A percentile compares a stretch with the other conserved stretches of the same genome.
Evolutionary conservation across 345 rosid species (phyloP).

Genomic region (Aethionema arabicum): DNA sequence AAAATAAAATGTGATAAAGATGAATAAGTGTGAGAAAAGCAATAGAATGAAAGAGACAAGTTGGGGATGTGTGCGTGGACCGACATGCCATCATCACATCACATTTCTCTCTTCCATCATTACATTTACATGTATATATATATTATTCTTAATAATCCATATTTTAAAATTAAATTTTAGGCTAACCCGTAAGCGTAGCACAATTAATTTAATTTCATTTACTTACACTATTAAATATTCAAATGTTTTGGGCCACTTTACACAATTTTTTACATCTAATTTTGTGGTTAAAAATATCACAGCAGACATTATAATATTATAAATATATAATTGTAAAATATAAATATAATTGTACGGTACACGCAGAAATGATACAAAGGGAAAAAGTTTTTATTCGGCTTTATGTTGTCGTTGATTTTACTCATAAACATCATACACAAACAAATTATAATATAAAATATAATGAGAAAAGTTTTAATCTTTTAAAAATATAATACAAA

Average conservation of each 20-base stretch:
- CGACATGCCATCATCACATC: slow-evolving; percentile 40
- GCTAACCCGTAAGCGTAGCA: slow-evolving; percentile 17
- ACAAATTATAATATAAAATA: slow-evolving; percentile 24
- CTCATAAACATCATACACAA: slow-evolving; percentile 33
- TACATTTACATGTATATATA: slow-evolving; percentile 31
- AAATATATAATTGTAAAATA: no score
- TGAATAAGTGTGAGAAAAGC: slow-evolving; percentile 38
- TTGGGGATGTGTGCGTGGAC: slow-evolving; percentile 31
- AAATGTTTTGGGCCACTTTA: neutral
- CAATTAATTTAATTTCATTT: neutral
- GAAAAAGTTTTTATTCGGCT: slow-evolving; percentile 23
- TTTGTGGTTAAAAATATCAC: neutral
- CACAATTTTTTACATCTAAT: neutral
- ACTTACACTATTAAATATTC: neutral
- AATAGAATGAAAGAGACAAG: slow-evolving; percentile 37
- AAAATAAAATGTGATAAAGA: slow-evolving; percentile 12
- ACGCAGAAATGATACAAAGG: slow-evolving; percentile 23
- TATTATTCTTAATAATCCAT: slow-evolving; percentile 4
- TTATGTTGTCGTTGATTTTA: slow-evolving; percentile 37
- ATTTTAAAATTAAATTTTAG: neutral
- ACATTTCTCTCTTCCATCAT: slow-evolving; percentile 31
- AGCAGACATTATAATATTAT: neutral
- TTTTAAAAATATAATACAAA: slow-evolving; percentile 17
- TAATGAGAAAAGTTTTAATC: slow-evolving; percentile 22
- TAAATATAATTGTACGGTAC: slow-evolving; percentile 28